These are phyloP conservation scores for Ascochyta viciae-villosae DNA, from an alignment of 2,329 filamentous ascomycete genomes.

Conservation along the genomic window DNA sequence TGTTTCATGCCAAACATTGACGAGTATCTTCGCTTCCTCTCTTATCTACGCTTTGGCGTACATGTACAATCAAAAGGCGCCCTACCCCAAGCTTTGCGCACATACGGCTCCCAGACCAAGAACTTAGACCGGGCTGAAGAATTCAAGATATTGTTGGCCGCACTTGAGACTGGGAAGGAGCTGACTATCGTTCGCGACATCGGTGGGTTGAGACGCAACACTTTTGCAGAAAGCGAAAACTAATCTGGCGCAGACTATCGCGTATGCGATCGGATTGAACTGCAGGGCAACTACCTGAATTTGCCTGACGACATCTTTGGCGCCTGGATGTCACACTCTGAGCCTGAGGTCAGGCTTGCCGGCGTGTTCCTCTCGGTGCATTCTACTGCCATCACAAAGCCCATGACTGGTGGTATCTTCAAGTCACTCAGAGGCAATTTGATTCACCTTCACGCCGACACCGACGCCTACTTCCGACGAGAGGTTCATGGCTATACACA, in stretches of 20 bases:
- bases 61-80: conserved; percentile 32
- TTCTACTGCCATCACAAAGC: conserved; percentile 75
- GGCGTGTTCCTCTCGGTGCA: conserved; percentile 81
- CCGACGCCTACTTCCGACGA: conserved; percentile 84
- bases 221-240: not conserved
- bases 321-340: conserved; percentile 47
- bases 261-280: conserved; percentile 30
- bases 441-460: conserved; percentile 77
- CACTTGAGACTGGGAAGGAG: conserved; percentile 56
- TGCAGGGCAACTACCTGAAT: conserved; percentile 54
- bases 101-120: conserved; percentile 11
- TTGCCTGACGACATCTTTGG: conserved; percentile 57
- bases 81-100: conserved; percentile 24
- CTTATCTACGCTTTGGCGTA: conserved; percentile 45
- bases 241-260: conserved; percentile 31
- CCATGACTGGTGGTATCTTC: conserved; percentile 70
- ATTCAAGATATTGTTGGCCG: conserved; percentile 47
- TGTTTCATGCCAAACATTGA: conserved; percentile 52
- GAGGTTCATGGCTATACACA: conserved; percentile 78
- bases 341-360: conserved; percentile 70
- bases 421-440: conserved; percentile 70
- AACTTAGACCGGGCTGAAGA: conserved; percentile 31
- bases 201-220: conserved; percentile 31
- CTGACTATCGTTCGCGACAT: conserved; percentile 53
- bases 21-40: conserved; percentile 52